Evolutionary conservation across 2,329 filamentous ascomycete genomes (phyloP).

Genomic region (Claviceps quebecensis): DNA sequence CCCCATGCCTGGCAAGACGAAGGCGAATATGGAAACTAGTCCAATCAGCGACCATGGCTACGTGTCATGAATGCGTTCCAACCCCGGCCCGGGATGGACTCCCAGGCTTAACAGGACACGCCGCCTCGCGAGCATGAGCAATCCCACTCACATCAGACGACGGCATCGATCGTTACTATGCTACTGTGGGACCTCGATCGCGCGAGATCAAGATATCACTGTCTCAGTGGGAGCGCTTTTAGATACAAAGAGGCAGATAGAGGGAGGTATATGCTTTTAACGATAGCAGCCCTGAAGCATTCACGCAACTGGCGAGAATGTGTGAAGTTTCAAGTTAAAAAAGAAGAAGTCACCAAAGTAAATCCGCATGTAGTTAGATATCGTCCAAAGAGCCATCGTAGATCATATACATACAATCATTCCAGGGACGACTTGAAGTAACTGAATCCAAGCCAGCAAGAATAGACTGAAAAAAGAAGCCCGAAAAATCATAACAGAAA

Average conservation of each 20-base stretch:
- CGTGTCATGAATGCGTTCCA: too few species aligned
- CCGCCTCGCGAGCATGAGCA: too few species aligned
- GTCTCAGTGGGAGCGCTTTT: too few species aligned
- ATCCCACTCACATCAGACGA: too few species aligned
- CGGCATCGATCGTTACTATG: too few species aligned
- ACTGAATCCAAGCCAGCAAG: neutral
- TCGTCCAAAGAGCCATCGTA: neutral
- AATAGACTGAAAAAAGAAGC: conserved; percentile 3
- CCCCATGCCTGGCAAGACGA: too few species aligned
- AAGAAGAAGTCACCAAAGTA: neutral
- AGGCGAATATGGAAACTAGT: too few species aligned
- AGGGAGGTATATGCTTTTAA: neutral
- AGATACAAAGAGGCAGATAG: neutral
- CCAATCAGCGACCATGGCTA: too few species aligned
- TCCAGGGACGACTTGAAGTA: neutral
- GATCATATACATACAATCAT: neutral
- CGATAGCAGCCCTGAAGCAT: neutral
- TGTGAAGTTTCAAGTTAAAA: neutral
- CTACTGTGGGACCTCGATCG: too few species aligned
- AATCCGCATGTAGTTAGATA: neutral
- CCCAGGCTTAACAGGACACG: too few species aligned
- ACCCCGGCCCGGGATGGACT: too few species aligned
- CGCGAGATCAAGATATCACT: too few species aligned
- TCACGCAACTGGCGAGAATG: neutral
- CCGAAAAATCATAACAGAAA: neutral